Percentiles rank a stretch among this genome's conserved stretches.
Conservation (phyloP, 2,329 filamentous ascomycete genomes). For the Nemania serpens region DNA sequence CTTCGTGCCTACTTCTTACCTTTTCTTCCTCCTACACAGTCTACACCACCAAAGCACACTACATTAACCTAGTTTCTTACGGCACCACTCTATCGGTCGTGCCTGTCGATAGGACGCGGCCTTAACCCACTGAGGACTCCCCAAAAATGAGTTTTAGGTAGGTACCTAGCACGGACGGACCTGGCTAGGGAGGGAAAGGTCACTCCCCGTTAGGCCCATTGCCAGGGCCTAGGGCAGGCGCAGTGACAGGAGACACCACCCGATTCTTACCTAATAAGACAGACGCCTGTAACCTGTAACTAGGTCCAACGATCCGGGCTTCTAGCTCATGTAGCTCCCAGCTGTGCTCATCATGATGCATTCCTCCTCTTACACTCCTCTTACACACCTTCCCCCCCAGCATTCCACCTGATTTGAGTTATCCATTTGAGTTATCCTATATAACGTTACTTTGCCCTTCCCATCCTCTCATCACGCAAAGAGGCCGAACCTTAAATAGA, state of each 20-base stretch:
- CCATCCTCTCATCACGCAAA: not conserved
- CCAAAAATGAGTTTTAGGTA: conserved; percentile 1
- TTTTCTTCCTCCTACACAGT: no score
- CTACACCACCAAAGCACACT: not conserved
- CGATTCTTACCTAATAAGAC: not conserved
- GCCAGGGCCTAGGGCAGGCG: conserved; percentile 3
- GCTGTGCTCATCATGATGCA: conserved; percentile 16
- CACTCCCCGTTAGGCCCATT: conserved; percentile 8
- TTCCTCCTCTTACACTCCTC: conserved; percentile 2
- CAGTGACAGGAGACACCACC: not conserved
- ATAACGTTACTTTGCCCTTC: not conserved
- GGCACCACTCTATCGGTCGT: conserved; percentile 18
- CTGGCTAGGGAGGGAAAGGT: not conserved
- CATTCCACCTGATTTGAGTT: not conserved
- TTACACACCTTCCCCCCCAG: conserved; percentile 4
- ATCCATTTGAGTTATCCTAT: not conserved
- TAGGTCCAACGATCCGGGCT: no score
- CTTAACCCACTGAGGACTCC: conserved; percentile 12
- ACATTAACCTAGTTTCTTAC: conserved; percentile 1
- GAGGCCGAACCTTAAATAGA: not conserved
- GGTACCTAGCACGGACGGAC: conserved; percentile 1
- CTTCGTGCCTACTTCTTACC: not conserved
- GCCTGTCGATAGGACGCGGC: conserved; percentile 7
- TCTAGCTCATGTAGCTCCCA: not conserved
- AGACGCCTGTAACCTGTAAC: not conserved